A percentile compares a stretch with the other conserved stretches of the same genome.
phyloP scores from a whole-genome alignment of 495 filamentous ascomycete genomes.

The Penicillium salamii region DNA sequence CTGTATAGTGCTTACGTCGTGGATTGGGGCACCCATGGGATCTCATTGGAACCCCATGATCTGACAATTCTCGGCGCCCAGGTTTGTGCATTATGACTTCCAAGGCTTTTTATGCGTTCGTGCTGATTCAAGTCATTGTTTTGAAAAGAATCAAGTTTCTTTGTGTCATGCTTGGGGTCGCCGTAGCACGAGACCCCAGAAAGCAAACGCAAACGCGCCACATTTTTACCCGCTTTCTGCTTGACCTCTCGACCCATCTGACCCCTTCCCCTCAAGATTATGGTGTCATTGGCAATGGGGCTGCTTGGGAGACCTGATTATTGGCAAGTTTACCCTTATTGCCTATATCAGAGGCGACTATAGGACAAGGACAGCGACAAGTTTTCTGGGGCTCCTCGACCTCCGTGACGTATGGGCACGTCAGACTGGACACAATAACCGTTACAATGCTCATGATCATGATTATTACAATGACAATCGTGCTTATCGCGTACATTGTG shows the following conservation, averaged over 20 bases:
- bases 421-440: not conserved
- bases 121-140: too few relatives aligned
- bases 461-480: too few relatives aligned
- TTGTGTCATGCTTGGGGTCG: not conserved
- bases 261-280: not conserved
- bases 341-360: not conserved
- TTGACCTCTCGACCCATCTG: constrained; percentile 4
- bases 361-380: not conserved
- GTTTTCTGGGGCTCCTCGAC: not conserved
- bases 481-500: too few relatives aligned
- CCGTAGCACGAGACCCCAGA: constrained; percentile 3
- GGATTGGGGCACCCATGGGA: too few relatives aligned
- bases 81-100: too few relatives aligned
- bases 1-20: constrained; percentile 5
- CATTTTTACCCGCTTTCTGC: not conserved
- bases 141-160: constrained; percentile 4
- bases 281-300: constrained; percentile 3
- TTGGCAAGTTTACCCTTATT: not conserved
- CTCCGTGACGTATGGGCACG: not conserved
- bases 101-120: too few relatives aligned
- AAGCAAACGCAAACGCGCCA: constrained; percentile 1
- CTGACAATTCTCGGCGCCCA: too few relatives aligned
- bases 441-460: too few relatives aligned
- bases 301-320: not conserved
- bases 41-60: too few relatives aligned